A percentile compares a stretch with the other conserved stretches of the same genome.
Conservation (phyloP, 1,284 basidiomycete species). For the Phlebopus sp. region DNA sequence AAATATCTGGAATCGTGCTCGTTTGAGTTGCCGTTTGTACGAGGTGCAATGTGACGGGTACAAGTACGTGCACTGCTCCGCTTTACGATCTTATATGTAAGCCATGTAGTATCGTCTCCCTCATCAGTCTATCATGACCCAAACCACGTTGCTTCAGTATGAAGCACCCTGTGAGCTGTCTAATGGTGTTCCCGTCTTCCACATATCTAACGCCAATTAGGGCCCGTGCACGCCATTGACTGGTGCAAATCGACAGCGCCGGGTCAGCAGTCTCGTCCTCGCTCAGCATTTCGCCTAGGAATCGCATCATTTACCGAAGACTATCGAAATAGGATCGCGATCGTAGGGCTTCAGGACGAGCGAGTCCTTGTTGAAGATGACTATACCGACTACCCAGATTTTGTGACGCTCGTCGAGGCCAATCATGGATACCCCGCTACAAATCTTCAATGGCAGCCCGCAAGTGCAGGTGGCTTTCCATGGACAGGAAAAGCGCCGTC, state of each 20-base stretch:
- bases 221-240: slow-evolving; percentile 80
- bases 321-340: slow-evolving; percentile 76
- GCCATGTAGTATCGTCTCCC: slow-evolving; percentile 17
- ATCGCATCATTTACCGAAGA: slow-evolving; percentile 79
- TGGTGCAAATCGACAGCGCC: slow-evolving; percentile 81
- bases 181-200: slow-evolving; percentile 1
- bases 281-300: slow-evolving; percentile 77
- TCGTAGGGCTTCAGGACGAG: slow-evolving; percentile 81
- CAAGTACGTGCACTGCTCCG: not conserved
- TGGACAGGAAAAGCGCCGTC: slow-evolving; percentile 62
- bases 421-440: slow-evolving; percentile 84
- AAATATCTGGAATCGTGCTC: not conserved
- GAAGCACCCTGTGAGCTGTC: slow-evolving; percentile 68
- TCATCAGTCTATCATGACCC: slow-evolving; percentile 43
- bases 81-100: not conserved
- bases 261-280: slow-evolving; percentile 66
- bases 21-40: not conserved
- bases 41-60: not conserved
- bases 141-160: slow-evolving; percentile 66
- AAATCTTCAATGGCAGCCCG: slow-evolving; percentile 80
- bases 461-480: slow-evolving; percentile 53
- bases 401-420: slow-evolving; percentile 75
- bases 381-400: slow-evolving; percentile 76
- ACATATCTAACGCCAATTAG: slow-evolving; percentile 37
- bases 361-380: slow-evolving; percentile 80